Base-by-base conservation (phyloP, 2,329 filamentous ascomycete species). In the Westerdykella sp. region DNA sequence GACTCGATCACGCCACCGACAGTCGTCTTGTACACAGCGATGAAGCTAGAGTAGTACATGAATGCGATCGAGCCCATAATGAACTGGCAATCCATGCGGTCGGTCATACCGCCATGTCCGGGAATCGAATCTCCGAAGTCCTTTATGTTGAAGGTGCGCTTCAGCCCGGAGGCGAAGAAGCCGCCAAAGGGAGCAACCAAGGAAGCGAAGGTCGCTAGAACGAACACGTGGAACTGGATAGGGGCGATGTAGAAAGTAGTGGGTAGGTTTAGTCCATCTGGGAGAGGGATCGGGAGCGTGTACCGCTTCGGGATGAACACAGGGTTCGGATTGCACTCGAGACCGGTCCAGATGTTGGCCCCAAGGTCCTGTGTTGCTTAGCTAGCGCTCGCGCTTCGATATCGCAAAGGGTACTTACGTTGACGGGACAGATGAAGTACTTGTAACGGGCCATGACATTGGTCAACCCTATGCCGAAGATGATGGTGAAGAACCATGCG, bases 71-170 rank as follows among this genome's bases (percentile, higher is more conserved):
- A 93, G 7, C 93, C 93, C 93, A 98, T 98, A 73, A 97, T 97
- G 72, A 98, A 98, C 65, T 98, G 93, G 68, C 93, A 98, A 65
- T 98, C 93, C 91, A 98, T 97, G 49, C 93, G 86, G 66, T 98
- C 93, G 13, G 93, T 98, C 73, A 98, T 97, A 56, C 93, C 93
- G 48, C 93, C 93, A 60, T 98, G 93, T 16, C 93, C 93, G 1
- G 93, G 93, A 56, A 98, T 98, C 1, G 89, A 95, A 69, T 98
- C 87, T 55, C 93, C 93, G 71, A 98, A 98, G 72, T 98, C 93
- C 77, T 98, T 98, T 77, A 98, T 94, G 74, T 98, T 97, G 75
- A 98, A 98, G 4, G 91, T 96, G 23, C 93, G 87, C 79, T 98
- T 98, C 45, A 98, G 78, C 1, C 93, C 93, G 2, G 90, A 96